Base-by-base conservation (phyloP, 2,329 filamentous ascomycete genomes). In the Cladobotryum protrusum region DNA sequence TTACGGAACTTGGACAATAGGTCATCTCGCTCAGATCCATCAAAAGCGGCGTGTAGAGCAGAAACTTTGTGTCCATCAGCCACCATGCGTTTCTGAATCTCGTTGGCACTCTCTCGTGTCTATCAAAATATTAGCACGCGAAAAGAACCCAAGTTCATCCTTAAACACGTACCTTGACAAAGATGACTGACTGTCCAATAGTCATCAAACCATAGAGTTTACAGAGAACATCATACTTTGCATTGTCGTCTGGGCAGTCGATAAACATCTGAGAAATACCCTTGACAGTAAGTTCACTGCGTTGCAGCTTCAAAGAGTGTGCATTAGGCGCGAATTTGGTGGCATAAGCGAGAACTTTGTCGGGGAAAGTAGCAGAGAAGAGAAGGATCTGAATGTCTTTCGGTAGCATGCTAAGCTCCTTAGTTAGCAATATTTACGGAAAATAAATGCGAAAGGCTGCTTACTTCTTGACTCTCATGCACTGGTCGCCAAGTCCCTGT, bases 221-320 rank as follows among this genome's bases (percentile, higher is more conserved):
- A 67, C 95, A 87, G 7, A 99, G 81, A 50, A 88, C 84, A 34
- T 86, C 81, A 65, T 95, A 99, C 67, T 97, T 97, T 62, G 88
- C 83, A 34, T 83, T 73, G 57, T 95, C 87, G 33, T 78, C 78
- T 18, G 87, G 81, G 62, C 92, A 97, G 68, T 99, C 93, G 66
- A 99, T 89, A 66, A 95, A 99, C 72, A 99, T 89, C 65, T 99
- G 93, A 58, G 92, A 95, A 66, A 99, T 99, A 18, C 93, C 93
- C 67, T 93, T 89, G 54, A 99, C 92, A 0, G 92, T 97, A 61
- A 97, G 82, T 64, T 99, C 89, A 60, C 95, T 87, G 53, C 91
- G 87, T 62, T 89, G 84, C 47, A 99, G 77, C 42, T 88, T 93
- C 64, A 99, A 86, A 58, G 87, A 79, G 69, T 96, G 92, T 45